Evolutionary conservation across 2,329 filamentous ascomycete species (phyloP), one percentile per base, ranked within the genome.

Genomic region (Claviceps capensis): DNA sequence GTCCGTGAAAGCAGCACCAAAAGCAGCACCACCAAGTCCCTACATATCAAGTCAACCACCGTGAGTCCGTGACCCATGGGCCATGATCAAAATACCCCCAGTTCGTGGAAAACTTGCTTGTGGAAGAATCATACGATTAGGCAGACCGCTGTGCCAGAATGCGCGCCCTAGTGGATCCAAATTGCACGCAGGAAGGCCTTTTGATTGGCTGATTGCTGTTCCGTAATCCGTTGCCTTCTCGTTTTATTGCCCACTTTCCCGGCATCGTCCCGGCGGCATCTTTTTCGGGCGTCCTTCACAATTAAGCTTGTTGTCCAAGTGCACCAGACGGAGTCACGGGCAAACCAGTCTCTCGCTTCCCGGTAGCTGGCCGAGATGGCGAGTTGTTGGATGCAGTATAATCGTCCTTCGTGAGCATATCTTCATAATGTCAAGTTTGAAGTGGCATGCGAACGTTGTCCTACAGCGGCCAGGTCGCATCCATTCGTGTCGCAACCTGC

Each of bases 91-190:
- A 14, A 5, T 14, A 19, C 51, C 50, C 36, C 44, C 44, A 53
- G 38, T 52, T 52, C 56, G 56, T 54, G 19, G 8, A 19, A 55
- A 53, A 55, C 53, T 56, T 43, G 34, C 26, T 41, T 46, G 43
- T 50, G 48, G 45, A 46, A 49, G 45, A 54, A 54, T 54, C 53
- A 42, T 54, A 54, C 41, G 53, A 54, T 54, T 44, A 46, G 53
- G 48, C 48, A 50, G 22, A 45, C 51, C 34, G 51, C 45, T 43
- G 48, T 44, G 41, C 49, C 50, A 52, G 45, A 45, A 17, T 7
- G 16, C 14, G 41, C 45, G 36, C 47, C 46, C 43, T 23, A 49
- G 52, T 54, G 52, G 49, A 30, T 13, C 52, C 47, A 5, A 2
- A 19, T 45, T n/a, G 48, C 40, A 34, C 19, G n/a, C n/a, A 37